Evolutionary conservation across 495 filamentous ascomycete species (phyloP), one percentile per base, ranked within the genome.

Genomic region (Tuber brumale): DNA sequence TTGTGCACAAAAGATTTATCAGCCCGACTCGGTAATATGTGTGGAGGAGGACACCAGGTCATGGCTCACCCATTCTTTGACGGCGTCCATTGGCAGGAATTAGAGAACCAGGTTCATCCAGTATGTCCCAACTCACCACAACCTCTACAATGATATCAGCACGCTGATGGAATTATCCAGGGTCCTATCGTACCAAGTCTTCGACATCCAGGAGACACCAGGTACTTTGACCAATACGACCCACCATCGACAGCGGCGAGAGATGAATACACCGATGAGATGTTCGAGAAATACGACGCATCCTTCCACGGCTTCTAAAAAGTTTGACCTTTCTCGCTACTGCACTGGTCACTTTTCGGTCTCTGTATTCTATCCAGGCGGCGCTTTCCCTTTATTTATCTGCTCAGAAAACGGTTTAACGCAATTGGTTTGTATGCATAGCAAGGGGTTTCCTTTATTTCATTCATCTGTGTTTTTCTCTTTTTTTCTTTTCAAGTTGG

Each of bases 1-100:
- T 89, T 99, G 73, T 97, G 94, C 86, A 95, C 92, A 61, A 93
- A 94, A 51, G 94, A 97, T 82, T 92, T 93, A 12, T 91, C 92
- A 0, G 90, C 93, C 71, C 90, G 95, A 70, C 86, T 99, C 27
- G 95, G 95, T 69, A 93, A 97, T 83, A 93, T 97, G 75, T 89
- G 89, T 71, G 94, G 93, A 73, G 94, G 95, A 71, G 91, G 93
- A 18, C 87, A 87, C 39, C 87, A 90, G 74, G 94, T 99, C 74
- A 97, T 96, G 84, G 84, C 87, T 3, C 95, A 99, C 79, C 90
- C 93, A 3, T 99, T 97, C 84, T 99, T 98, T 85, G 80, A 86
- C 74, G 88, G 88, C 45, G 89, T 97, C 73, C 88, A 93, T 79
- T 99, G 95, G 95, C 90, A 97, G 57, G 91, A 91, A 57, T 84